Evolutionary conservation across 116 monocot genomes (phyloP).

Genomic region (Posidonia oceanica): DNA sequence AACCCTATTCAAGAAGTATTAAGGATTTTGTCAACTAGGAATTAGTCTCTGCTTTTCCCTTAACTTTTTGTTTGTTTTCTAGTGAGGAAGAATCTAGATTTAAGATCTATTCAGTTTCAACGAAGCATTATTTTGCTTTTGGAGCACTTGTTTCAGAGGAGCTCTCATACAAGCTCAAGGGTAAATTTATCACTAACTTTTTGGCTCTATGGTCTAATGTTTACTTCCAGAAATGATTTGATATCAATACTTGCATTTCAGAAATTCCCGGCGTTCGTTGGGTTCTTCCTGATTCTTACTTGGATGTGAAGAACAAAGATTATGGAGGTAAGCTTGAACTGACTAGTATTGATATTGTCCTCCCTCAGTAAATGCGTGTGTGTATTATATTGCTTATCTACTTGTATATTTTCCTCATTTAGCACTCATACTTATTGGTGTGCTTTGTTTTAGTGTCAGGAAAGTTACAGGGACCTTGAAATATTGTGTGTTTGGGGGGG

Average conservation of each 20-base stretch:
- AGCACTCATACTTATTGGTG: no score
- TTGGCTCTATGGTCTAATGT: background rate
- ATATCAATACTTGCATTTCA: constrained; percentile 14
- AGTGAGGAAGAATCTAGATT: constrained; percentile 89
- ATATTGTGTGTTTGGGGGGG: no score
- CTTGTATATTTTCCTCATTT: no score
- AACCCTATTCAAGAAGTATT: no score
- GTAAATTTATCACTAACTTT: constrained; percentile 12
- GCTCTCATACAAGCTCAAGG: constrained; percentile 78
- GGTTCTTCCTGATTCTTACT: constrained; percentile 98
- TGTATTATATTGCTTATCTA: no score
- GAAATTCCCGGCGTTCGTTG: constrained; percentile 79
- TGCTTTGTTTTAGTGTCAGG: no score
- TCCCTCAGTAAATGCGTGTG: no score
- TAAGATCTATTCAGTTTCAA: constrained; percentile 93
- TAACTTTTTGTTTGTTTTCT: constrained; percentile 8
- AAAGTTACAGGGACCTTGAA: no score
- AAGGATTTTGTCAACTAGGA: no score
- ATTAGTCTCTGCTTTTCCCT: background rate
- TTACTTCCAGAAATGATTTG: background rate
- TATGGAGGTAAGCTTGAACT: constrained; percentile 58
- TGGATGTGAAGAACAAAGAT: constrained; percentile 93
- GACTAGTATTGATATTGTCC: no score
- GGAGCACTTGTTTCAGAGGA: constrained; percentile 89
- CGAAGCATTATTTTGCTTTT: constrained; percentile 96